These are phyloP conservation scores for Trichoderma asperellum DNA, from an alignment of 2,329 filamentous ascomycete species.

Conservation along the genomic window DNA sequence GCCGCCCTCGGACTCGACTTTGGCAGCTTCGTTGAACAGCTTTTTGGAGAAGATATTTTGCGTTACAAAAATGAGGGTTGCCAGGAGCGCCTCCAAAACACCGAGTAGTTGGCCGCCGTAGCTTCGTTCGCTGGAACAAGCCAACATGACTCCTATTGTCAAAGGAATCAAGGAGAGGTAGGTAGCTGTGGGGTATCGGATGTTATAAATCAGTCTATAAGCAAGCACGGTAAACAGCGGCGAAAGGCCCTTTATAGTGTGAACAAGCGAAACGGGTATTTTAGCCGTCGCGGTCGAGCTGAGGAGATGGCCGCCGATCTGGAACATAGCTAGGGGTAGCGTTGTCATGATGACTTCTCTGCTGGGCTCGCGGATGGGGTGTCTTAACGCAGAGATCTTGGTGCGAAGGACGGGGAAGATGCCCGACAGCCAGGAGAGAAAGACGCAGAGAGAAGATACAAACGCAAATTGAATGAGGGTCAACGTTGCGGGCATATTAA, in stretches of 20 bases:
- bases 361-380: slow-evolving; percentile 81
- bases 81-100: slow-evolving; percentile 84
- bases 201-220: slow-evolving; percentile 86
- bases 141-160: slow-evolving; percentile 92
- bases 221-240: slow-evolving; percentile 94
- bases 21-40: slow-evolving; percentile 91
- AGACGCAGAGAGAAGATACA: slow-evolving; percentile 83
- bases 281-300: slow-evolving; percentile 92
- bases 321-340: slow-evolving; percentile 88
- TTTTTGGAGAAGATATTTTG: slow-evolving; percentile 99
- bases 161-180: slow-evolving; percentile 90
- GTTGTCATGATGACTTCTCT: slow-evolving; percentile 83
- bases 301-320: slow-evolving; percentile 89
- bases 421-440: slow-evolving; percentile 75
- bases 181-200: slow-evolving; percentile 83
- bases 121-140: slow-evolving; percentile 79
- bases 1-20: slow-evolving; percentile 75
- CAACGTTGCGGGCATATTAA: slow-evolving; percentile 87
- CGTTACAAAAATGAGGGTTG: slow-evolving; percentile 93
- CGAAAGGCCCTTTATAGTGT: slow-evolving; percentile 97
- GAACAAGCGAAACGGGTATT: slow-evolving; percentile 94
- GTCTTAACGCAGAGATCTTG: slow-evolving; percentile 75
- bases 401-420: slow-evolving; percentile 72
- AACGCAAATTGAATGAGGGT: slow-evolving; percentile 93
- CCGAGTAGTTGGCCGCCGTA: slow-evolving; percentile 88